Evolutionary conservation across 2,329 filamentous ascomycete species (phyloP), one percentile per base, ranked within the genome.

Genomic region (Paecilomyces fulvus): DNA sequence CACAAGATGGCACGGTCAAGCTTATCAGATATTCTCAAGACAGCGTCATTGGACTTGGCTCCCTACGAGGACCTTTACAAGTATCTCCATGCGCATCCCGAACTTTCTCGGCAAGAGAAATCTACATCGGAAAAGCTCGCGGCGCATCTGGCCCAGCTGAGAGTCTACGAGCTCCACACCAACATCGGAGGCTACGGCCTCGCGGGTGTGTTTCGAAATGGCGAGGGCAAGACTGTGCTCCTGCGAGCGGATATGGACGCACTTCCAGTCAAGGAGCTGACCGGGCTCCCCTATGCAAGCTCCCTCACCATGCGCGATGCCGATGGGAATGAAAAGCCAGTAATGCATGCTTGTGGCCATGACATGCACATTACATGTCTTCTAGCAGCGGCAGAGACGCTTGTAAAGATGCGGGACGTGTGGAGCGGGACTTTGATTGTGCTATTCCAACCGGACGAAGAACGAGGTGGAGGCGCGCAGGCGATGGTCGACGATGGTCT

Each of bases 401-500:
- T 89, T 0, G 68, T 76, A 1, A 68, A 67, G 0, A 66, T 71
- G 0, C 73, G 68, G n/a, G 61, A 75, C 0, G 30, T 59, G 0
- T 89, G 86, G 86, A 73, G 67, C 9, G 86, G 86, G 0, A 88
- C 83, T 0, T 62, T 89, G 20, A 71, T 89, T 4, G 67, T 86
- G 6, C 68, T 83, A 2, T 89, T 89, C 66, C 87, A 89, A 63
- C 86, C 86, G 0, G 80, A 81, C 1, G 86, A 89, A 65, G 86
- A 89, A 67, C 75, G 80, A 1, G 83, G 80, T 0, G 77, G 74
- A 0, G 86, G 86, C 0, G 86, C 86, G 0, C 78, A 79, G 67
- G 72, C 82, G 23, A 86, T 86, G 83, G 74, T 86, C 2, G 78
- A 81, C 48, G 82, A 82, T 61, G 82, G 83, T 0, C 70, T 85